Evolutionary conservation across 2,329 filamentous ascomycete species (phyloP), one percentile per base, ranked within the genome.

Genomic region (Cladorrhinum sp.): DNA sequence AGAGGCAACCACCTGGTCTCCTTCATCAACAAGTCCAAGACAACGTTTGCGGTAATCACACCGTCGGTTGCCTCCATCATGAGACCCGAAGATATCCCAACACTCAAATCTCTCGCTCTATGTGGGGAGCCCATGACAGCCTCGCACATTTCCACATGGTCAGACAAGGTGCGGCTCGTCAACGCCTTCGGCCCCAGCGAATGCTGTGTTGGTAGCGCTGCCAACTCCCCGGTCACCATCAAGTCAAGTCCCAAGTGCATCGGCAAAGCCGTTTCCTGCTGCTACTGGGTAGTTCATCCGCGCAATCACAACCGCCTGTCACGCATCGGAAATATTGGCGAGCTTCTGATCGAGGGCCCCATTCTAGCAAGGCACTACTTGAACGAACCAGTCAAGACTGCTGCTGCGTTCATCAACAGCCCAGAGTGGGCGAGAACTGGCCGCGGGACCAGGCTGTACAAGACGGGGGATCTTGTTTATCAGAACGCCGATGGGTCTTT

Each of bases 161-260:
- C 79, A 8, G 80, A 85, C 62, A 83, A 82, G 0, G 73, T 79
- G 0, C 76, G 78, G 9, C 79, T 82, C 33, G 80, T 80, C 9
- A 74, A 76, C 0, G 71, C 71, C 3, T 83, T 82, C 49, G 81
- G 81, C 0, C 80, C 81, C 3, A 81, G 78, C 0, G 81, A 83
- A 66, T 83, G 80, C 57, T 82, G 81, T 0, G 80, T 83, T 2
- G 62, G 71, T 3, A 66, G 66, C 57, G 68, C 61, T 10, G 61
- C 58, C 16, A 56, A 55, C 24, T 48, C 16, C 36, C 63, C 12
- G 4, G 63, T 61, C 8, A 67, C 63, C 6, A 66, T 70, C 1
- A 8, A 52, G 55, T 49, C 54, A 26, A 55, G 36, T n/a, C 60
- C 59, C 36, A 55, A 57, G 73, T 63, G 60, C 20, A 82, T 83